Evolutionary conservation across 2,329 filamentous ascomycete species (phyloP), one percentile per base, ranked within the genome.

Genomic region (Aspergillus unguis): DNA sequence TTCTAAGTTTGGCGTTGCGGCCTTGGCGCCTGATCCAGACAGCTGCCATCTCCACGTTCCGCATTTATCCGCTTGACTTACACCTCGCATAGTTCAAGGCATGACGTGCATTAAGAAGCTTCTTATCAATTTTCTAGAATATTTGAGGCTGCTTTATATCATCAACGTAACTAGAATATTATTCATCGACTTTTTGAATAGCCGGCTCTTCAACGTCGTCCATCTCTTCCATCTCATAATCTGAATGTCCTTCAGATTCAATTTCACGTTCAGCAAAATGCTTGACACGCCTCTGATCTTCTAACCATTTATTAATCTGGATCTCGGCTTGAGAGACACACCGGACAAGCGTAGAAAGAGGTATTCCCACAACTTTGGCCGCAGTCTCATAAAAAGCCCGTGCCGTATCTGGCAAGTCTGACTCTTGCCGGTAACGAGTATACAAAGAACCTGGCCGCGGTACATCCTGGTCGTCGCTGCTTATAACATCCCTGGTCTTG

Each of bases 381-480:
- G 75, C 78, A 44, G 75, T 69, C 53, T 79, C 71, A 59, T 81
- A 80, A 52, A 85, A 80, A 0, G 63, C 52, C 48, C 66, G 76
- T 17, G 75, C 77, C 10, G 61, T 60, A 4, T 72, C 69, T 11
- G 75, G 69, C 28, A 85, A 64, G 28, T 81, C 77, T 2, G 74
- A 68, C 51, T 72, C 72, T 31, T 66, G 70, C 47, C 74, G 75
- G 64, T 79, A 83, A 6, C 73, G 68, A 35, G 65, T 68, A 60
- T 85, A 85, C 36, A 65, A 65, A 45, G 73, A 74, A 17, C 82
- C 82, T 2, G 79, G 77, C 31, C 79, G 71, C 55, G 60, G 67
- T 28, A 75, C 53, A 6, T 67, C 64, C 46, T 55, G 61, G 4
- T 73, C 64, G 7, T 68, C 61, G 27, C 72, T 68, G 32, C 67